Evolutionary conservation across 2,329 filamentous ascomycete species (phyloP), one percentile per base, ranked within the genome.

Genomic region (Trichophyton verrucosum): DNA sequence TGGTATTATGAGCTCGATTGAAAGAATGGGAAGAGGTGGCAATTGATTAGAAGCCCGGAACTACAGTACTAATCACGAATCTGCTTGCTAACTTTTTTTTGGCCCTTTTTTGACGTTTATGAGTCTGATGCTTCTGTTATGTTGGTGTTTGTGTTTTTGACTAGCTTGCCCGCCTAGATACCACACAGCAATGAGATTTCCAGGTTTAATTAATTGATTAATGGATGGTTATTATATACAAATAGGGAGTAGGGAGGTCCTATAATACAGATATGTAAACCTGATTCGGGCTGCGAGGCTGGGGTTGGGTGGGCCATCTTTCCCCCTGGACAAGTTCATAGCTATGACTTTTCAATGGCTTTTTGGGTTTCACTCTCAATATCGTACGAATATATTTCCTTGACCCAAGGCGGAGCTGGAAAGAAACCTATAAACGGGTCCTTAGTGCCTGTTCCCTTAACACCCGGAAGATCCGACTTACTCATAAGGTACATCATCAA

Each of bases 1-100:
- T 69, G 85, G 87, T 61, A 87, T 94, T 69, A 86, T 95, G 86
- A 87, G 81, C 67, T 90, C 87, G 17, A 94, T 95, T 71, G 89
- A 95, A 78, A 84, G 86, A 74, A 95, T 95, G 90, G 89, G 89
- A 8, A 85, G 80, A 59, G 69, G 66, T 59, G 64, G 64, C 40
- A 55, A 62, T 15, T 58, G 55, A 59, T 13, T 51, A 5, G 11
- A 27, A 51, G 24, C 3, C 20, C 22, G 46, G 8, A 24, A 51
- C 8, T 47, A 47, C 44, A 47, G 20, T 51, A 22, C 51, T 56
- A 58, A 40, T 15, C 20, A 58, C 6, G n/a, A 9, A 44, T 42
- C 24, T 58, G 36, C n/a, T 57, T 58, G 20, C n/a, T 20, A 44
- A 15, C 36, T 27, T 42, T 44, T 57, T 42, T 58, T 11, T 55